These are phyloP conservation scores for Monilinia fructicola DNA, from an alignment of 2,329 filamentous ascomycete genomes.

Conservation along the genomic window DNA sequence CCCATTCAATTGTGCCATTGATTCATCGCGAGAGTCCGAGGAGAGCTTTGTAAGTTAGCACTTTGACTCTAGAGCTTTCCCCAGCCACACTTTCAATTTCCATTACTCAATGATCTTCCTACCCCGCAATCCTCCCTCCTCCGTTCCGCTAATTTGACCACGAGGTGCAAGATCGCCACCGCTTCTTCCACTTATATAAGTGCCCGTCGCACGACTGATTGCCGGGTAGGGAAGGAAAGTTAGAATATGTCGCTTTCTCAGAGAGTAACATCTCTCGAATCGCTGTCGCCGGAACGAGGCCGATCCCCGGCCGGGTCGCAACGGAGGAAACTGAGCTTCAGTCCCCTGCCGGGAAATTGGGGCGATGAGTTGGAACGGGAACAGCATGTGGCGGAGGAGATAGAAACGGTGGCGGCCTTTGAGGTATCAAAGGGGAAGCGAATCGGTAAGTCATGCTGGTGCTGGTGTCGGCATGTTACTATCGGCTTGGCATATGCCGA, in stretches of 20 bases:
- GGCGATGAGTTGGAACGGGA: constrained; percentile 12
- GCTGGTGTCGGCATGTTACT: background rate
- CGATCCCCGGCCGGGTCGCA: constrained; percentile 21
- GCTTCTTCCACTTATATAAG: background rate
- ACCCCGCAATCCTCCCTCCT: constrained; percentile 13
- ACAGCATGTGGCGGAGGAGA: constrained; percentile 22
- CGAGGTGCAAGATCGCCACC: constrained; percentile 11
- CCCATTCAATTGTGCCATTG: background rate
- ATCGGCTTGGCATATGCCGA: background rate
- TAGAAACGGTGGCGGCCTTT: constrained; percentile 41
- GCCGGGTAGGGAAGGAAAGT: background rate
- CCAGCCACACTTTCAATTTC: constrained; percentile 13
- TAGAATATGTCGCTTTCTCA: constrained; percentile 31
- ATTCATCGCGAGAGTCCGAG: background rate
- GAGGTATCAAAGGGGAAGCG: constrained; percentile 43
- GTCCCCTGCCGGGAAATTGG: constrained; percentile 32
- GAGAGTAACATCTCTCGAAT: constrained; percentile 33
- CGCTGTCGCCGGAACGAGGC: constrained; percentile 33
- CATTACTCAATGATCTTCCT: constrained; percentile 12
- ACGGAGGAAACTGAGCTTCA: constrained; percentile 33
- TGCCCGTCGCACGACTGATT: background rate
- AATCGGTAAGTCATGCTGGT: constrained; percentile 35
- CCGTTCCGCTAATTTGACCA: background rate
- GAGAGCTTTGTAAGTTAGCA: background rate
- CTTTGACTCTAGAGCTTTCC: background rate